Conservation (phyloP, 2,329 filamentous ascomycete species). For the Arthrinium puccinioides region DNA sequence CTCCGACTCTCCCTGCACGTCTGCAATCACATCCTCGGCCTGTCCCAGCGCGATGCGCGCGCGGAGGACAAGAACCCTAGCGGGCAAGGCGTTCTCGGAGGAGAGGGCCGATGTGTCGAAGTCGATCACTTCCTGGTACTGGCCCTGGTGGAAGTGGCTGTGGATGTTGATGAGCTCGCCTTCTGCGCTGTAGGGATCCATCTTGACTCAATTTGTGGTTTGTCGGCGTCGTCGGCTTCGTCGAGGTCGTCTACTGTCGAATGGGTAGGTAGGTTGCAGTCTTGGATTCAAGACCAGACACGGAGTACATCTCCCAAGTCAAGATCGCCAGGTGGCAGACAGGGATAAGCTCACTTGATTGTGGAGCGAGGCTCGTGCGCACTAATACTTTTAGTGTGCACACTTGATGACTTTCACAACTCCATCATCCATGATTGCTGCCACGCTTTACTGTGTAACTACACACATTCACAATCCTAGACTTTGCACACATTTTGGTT, state of each 20-base stretch:
- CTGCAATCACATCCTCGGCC: constrained; percentile 62
- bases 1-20: constrained; percentile 55
- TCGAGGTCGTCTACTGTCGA: too few relatives aligned
- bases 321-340: constrained; percentile 1
- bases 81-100: constrained; percentile 66
- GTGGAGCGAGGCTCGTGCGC: too few relatives aligned
- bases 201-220: too few relatives aligned
- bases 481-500: too few relatives aligned
- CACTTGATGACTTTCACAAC: too few relatives aligned
- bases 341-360: too few relatives aligned
- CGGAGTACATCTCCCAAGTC: background rate
- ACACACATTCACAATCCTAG: too few relatives aligned
- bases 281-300: constrained; percentile 1
- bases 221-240: too few relatives aligned
- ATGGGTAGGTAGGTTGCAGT: too few relatives aligned
- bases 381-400: too few relatives aligned
- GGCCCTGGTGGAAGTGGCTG: constrained; percentile 68
- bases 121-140: constrained; percentile 80
- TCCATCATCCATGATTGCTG: too few relatives aligned
- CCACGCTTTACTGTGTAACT: too few relatives aligned
- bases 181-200: constrained; percentile 66
- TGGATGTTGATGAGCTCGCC: constrained; percentile 67
- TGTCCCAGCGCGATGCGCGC: constrained; percentile 79
- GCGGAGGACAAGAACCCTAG: constrained; percentile 72
- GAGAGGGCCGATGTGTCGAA: constrained; percentile 79